A percentile compares a stretch with the other conserved stretches of the same genome.
phyloP scores from a whole-genome alignment of 768 basidiomycete species.

The Myochromella boudieri region DNA sequence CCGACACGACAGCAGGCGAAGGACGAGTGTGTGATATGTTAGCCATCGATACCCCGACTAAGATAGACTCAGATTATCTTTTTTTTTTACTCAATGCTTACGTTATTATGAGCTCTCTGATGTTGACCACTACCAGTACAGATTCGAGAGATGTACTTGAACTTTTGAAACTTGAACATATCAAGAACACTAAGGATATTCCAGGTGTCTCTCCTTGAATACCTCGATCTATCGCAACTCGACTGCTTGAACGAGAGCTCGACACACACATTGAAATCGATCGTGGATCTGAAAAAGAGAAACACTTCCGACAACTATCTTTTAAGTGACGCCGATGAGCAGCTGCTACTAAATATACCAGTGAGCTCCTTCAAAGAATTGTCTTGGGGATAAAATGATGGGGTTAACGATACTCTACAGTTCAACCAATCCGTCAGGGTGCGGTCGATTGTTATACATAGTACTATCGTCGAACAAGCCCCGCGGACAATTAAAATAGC shows the following conservation, averaged over 20 bases:
- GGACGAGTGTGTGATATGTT: constrained; percentile 89
- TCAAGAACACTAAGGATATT: constrained; percentile 6
- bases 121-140: constrained; percentile 13
- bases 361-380: too few relatives aligned
- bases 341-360: constrained; percentile 66
- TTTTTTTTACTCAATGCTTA: constrained; percentile 9
- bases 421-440: constrained; percentile 71
- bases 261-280: constrained; percentile 49
- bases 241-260: constrained; percentile 70
- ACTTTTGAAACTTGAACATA: background rate
- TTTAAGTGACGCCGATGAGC: constrained; percentile 71
- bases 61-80: too few relatives aligned
- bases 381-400: too few relatives aligned
- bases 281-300: constrained; percentile 41
- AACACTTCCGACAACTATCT: constrained; percentile 51
- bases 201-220: constrained; percentile 55
- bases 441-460: constrained; percentile 55
- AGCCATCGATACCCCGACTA: constrained; percentile 18
- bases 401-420: too few relatives aligned
- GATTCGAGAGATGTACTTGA: constrained; percentile 19
- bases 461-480: constrained; percentile 38
- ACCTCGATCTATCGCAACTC: constrained; percentile 57
- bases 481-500: constrained; percentile 65
- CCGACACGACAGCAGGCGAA: constrained; percentile 93
- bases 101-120: constrained; percentile 12